Percentiles rank a stretch among this genome's conserved stretches.
phyloP scores from a whole-genome alignment of 257 asterid species.

The Solanum raphanifolium region DNA sequence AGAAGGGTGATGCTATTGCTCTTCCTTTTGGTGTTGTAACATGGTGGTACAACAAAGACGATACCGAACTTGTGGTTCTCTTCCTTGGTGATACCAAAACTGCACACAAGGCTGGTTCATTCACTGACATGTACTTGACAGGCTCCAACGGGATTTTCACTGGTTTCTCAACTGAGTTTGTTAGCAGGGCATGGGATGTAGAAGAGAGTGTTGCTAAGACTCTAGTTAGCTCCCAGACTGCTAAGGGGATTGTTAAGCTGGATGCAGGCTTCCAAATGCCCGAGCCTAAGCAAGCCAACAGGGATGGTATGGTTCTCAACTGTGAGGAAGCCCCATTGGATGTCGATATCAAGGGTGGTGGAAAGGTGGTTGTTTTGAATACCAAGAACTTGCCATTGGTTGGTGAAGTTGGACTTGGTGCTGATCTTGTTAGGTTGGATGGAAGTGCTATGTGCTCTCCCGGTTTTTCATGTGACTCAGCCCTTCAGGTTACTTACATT shows the following conservation, averaged over 20 bases:
- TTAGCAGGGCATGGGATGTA: neutral
- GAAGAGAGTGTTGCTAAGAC: conserved; percentile 22
- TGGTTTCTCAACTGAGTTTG: conserved; percentile 8
- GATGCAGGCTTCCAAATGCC: conserved; percentile 45
- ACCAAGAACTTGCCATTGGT: conserved; percentile 86
- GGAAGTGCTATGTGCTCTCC: conserved; percentile 92
- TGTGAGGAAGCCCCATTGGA: conserved; percentile 69
- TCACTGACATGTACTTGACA: conserved; percentile 57
- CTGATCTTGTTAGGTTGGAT: conserved; percentile 68
- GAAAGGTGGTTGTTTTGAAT: conserved; percentile 71
- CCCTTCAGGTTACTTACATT: conserved; percentile 78
- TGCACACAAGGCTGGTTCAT: conserved; percentile 57
- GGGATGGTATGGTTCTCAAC: conserved; percentile 52
- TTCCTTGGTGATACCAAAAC: conserved; percentile 63
- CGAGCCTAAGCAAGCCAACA: conserved; percentile 39
- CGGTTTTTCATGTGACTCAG: conserved; percentile 85
- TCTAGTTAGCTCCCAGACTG: conserved; percentile 40
- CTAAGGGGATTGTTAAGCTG: conserved; percentile 49
- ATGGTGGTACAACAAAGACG: conserved; percentile 88
- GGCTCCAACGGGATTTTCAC: conserved; percentile 68
- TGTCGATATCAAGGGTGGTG: conserved; percentile 58
- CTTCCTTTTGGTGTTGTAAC: conserved; percentile 81
- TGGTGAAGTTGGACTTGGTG: conserved; percentile 74
- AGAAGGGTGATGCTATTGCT: conserved; percentile 79
- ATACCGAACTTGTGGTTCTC: conserved; percentile 51